These are phyloP conservation scores for Phytophthora quininea DNA, from an alignment of 352 stramenopile species.

Conservation along the genomic window DNA sequence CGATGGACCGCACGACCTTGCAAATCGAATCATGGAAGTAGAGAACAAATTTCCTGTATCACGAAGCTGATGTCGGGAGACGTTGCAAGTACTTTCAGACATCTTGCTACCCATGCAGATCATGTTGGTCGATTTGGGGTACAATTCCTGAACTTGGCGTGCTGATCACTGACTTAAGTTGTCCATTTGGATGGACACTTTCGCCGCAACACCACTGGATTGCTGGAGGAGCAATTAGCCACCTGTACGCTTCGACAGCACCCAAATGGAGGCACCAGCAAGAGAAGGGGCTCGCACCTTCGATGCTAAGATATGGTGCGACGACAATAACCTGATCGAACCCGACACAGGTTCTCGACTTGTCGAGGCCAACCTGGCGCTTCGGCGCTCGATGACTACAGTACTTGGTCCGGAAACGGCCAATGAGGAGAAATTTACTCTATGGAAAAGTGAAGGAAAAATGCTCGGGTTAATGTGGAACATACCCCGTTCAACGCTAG, in stretches of 20 bases:
- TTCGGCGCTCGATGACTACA: slow-evolving; percentile 3
- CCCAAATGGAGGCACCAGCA: slow-evolving; percentile 8
- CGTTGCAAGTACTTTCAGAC: slow-evolving; percentile 9
- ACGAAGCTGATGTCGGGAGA: slow-evolving; percentile 16
- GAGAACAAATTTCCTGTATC: slow-evolving; percentile 16
- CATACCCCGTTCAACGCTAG: slow-evolving; percentile 2
- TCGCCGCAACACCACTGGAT: slow-evolving; percentile 16
- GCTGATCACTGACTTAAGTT: slow-evolving; percentile 17
- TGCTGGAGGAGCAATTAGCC: slow-evolving; percentile 7
- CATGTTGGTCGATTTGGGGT: slow-evolving; percentile 15
- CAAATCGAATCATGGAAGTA: slow-evolving; percentile 15
- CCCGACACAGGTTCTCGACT: slow-evolving; percentile 7
- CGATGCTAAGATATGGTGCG: slow-evolving; percentile 9
- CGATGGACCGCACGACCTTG: neutral
- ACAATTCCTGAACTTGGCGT: slow-evolving; percentile 7
- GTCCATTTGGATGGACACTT: slow-evolving; percentile 14
- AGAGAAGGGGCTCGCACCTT: neutral
- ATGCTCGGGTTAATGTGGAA: slow-evolving; percentile 11
- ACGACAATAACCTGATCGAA: slow-evolving; percentile 16
- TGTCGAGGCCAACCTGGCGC: slow-evolving; percentile 8
- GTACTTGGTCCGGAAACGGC: slow-evolving; percentile 1
- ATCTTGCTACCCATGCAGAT: slow-evolving; percentile 11
- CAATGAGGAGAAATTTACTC: slow-evolving; percentile 2
- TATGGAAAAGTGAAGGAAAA: slow-evolving; percentile 12
- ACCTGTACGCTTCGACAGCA: neutral